phyloP scores from a whole-genome alignment of 805 yeast species.

The Suhomyces tanzawaensis region DNA sequence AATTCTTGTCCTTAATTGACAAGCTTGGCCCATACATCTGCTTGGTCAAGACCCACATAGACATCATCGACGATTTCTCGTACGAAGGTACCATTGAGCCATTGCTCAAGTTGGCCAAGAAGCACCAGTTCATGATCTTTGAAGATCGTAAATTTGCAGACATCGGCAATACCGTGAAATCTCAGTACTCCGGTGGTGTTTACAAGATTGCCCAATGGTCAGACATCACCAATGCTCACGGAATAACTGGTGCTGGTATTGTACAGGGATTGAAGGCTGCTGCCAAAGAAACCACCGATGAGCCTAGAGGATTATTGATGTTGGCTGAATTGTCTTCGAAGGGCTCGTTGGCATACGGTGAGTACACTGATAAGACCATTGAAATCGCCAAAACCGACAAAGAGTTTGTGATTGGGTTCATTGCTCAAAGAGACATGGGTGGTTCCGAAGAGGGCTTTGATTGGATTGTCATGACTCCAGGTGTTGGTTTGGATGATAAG shows the following conservation, averaged over 20 bases:
- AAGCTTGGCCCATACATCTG: conserved; percentile 88
- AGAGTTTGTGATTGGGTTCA: conserved; percentile 93
- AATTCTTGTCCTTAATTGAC: conserved; percentile 70
- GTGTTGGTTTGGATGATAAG: conserved; percentile 95
- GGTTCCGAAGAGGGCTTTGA: conserved; percentile 83
- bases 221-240: conserved; percentile 96
- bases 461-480: conserved; percentile 97
- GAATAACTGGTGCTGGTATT: conserved; percentile 93
- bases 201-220: conserved; percentile 92
- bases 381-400: conserved; percentile 81
- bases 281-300: conserved; percentile 62
- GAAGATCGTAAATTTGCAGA: conserved; percentile 99
- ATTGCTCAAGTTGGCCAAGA: conserved; percentile 64
- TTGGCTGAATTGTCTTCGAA: conserved; percentile 92
- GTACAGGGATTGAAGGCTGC: conserved; percentile 86
- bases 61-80: conserved; percentile 84
- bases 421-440: conserved; percentile 88
- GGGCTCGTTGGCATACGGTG: conserved; percentile 92
- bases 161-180: conserved; percentile 94
- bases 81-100: conserved; percentile 80
- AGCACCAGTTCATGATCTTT: conserved; percentile 86
- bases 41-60: conserved; percentile 91
- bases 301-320: conserved; percentile 90
- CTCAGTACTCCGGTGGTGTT: conserved; percentile 89
- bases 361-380: conserved; percentile 81